These are phyloP conservation scores for Aspergillus melleus DNA, from an alignment of 2,329 filamentous ascomycete species.

Conservation along the genomic window DNA sequence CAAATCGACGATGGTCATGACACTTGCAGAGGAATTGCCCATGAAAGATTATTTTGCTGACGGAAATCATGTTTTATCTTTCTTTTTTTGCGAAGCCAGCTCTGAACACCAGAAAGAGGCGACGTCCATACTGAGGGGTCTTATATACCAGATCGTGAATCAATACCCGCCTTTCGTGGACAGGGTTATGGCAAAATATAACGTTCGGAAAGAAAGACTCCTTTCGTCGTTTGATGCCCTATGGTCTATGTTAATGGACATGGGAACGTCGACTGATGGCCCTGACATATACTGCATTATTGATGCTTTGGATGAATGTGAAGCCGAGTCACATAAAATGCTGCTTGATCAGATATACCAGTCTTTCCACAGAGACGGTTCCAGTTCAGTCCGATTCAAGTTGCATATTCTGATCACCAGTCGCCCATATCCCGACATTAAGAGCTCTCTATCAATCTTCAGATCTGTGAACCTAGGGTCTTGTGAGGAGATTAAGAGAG, in stretches of 20 bases:
- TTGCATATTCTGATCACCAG: constrained; percentile 9
- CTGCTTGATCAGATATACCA: constrained; percentile 13
- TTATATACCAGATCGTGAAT: constrained; percentile 15
- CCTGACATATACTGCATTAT: constrained; percentile 17
- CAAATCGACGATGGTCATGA: constrained; percentile 13
- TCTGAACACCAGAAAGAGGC: constrained; percentile 8
- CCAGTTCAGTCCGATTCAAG: neutral
- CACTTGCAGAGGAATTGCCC: constrained; percentile 1
- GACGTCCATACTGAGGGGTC: constrained; percentile 11
- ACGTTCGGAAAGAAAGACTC: neutral
- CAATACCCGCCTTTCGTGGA: constrained; percentile 9
- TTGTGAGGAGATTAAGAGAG: neutral
- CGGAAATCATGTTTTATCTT: neutral
- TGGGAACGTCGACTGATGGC: neutral
- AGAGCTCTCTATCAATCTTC: neutral
- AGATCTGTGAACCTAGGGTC: neutral
- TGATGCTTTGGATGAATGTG: constrained; percentile 23
- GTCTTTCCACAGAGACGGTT: constrained; percentile 3
- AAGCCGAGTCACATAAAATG: constrained; percentile 8
- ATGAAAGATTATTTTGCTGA: neutral
- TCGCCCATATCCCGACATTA: constrained; percentile 14
- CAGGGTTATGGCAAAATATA: constrained; percentile 10
- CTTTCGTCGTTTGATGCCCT: constrained; percentile 12
- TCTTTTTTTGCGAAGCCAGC: constrained; percentile 16
- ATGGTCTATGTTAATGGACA: constrained; percentile 12